phyloP scores from a whole-genome alignment of 257 asterid genomes.

The Schizonepeta tenuifolia region DNA sequence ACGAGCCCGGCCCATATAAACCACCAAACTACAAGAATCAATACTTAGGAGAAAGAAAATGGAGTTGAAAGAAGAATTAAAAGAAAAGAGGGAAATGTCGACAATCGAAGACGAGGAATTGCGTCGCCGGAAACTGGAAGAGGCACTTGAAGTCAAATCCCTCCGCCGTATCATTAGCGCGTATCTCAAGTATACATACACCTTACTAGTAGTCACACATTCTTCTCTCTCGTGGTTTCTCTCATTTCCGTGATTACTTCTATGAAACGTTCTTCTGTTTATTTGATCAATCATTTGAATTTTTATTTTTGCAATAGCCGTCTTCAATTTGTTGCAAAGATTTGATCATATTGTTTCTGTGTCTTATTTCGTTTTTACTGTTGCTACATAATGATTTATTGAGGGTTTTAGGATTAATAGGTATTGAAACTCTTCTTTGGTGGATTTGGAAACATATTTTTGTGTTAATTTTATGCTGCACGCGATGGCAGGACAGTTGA shows the following conservation, averaged over 20 bases:
- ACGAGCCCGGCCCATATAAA: too few species aligned
- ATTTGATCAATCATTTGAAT: background rate
- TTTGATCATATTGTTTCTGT: background rate
- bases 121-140: slow-evolving; percentile 79
- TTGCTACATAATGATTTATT: background rate
- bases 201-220: too few species aligned
- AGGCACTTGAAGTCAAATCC: slow-evolving; percentile 88
- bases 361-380: background rate
- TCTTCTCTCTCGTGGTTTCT: background rate
- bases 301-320: background rate
- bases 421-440: slow-evolving; percentile 10
- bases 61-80: background rate
- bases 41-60: background rate
- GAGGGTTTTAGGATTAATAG: slow-evolving; percentile 19
- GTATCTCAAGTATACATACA: slow-evolving; percentile 86
- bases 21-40: too few species aligned
- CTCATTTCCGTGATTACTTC: background rate
- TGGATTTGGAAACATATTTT: background rate
- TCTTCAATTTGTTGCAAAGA: background rate
- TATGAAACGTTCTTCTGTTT: background rate
- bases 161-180: slow-evolving; percentile 97
- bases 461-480: background rate
- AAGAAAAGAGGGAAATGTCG: slow-evolving; percentile 12
- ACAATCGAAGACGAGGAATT: slow-evolving; percentile 56
- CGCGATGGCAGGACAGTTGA: background rate